phyloP scores from a whole-genome alignment of 75 land plant species.

The Selaginella moellendorffii region DNA sequence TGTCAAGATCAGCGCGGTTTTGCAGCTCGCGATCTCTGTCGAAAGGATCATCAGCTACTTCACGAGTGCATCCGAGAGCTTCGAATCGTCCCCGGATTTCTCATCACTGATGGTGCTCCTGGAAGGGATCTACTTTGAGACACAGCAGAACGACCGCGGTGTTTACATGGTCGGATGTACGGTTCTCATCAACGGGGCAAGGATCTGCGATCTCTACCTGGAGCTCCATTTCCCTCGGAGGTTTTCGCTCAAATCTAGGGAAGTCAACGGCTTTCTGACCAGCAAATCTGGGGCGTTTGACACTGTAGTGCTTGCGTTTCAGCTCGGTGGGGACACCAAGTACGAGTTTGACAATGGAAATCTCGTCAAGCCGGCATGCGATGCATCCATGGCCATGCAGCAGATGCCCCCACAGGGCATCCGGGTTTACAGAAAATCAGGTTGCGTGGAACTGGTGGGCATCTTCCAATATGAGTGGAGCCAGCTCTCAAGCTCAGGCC shows the following conservation, averaged over 20 bases:
- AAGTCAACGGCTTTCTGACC: conserved; percentile 31
- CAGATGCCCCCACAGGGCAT: background rate
- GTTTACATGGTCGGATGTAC: conserved; percentile 46
- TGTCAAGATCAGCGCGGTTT: conserved; percentile 25
- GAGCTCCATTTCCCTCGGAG: conserved; percentile 32
- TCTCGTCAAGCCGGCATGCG: conserved; percentile 31
- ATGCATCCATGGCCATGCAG: conserved; percentile 33
- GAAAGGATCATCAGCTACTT: conserved; percentile 7
- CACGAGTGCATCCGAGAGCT: background rate
- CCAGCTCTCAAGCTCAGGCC: conserved; percentile 12
- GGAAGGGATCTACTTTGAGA: conserved; percentile 43
- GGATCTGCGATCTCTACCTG: conserved; percentile 29
- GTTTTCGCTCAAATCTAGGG: conserved; percentile 28
- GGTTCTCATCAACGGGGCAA: conserved; percentile 22
- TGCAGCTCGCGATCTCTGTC: conserved; percentile 22
- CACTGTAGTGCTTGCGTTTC: conserved; percentile 26
- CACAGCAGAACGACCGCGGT: conserved; percentile 21
- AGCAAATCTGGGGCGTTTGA: conserved; percentile 33
- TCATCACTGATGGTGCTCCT: conserved; percentile 25
- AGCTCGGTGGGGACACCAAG: conserved; percentile 18
- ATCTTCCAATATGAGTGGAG: conserved; percentile 9
- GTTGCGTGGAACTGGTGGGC: conserved; percentile 30
- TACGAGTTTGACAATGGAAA: conserved; percentile 30
- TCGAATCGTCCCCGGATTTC: conserved; percentile 20
- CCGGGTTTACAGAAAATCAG: conserved; percentile 18